Evolutionary conservation across 176 grass and related monocot genomes (phyloP), one percentile per base, ranked within the genome.

Genomic region (Musa itinerans): DNA sequence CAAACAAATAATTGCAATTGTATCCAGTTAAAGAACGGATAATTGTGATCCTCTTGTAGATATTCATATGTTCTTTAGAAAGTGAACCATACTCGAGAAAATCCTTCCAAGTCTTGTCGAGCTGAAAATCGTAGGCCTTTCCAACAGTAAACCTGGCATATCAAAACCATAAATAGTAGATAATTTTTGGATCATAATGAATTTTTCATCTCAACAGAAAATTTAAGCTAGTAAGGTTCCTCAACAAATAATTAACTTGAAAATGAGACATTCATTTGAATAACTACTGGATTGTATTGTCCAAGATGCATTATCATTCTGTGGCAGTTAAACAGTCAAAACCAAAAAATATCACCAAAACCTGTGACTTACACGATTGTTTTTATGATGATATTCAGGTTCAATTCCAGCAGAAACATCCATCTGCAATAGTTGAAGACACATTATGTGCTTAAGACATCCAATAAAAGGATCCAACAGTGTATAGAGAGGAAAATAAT

Each of bases 381-480:
- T 98, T 81, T 98, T 98, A 78, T 98, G 94, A 54, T 98, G 90
- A 82, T 86, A 93, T 58, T 98, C 90, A 43, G 85, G 84, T 68
- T 98, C 94, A 68, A 98, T 98, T 72, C 90, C 90, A 87, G 94
- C 81, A 2, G 84, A 83, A 76, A 73, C 78, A 87, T 98, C 94
- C 94, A 98, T 91, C 93, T 97, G 83, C 73, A 88, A 79, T 20
- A 78, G 80, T 20, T 29, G 10, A 26, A 78, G 56, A 71, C 55
- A 74, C 61, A 10, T 72, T 50, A 54, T 43, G 19, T 50, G 29
- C 81, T 67, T 74, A 79, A 27, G 1, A 54, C 2, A 9, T 52
- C 49, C 69, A 71, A 74, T 62, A 69, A 77, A 80, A 17, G 19
- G 34, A 43, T 43, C 34, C 34, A 43, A 43, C 34, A 43, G 34